Base-by-base conservation (phyloP, 108 stramenopile species). In the Stephanodiscus triporus region DNA sequence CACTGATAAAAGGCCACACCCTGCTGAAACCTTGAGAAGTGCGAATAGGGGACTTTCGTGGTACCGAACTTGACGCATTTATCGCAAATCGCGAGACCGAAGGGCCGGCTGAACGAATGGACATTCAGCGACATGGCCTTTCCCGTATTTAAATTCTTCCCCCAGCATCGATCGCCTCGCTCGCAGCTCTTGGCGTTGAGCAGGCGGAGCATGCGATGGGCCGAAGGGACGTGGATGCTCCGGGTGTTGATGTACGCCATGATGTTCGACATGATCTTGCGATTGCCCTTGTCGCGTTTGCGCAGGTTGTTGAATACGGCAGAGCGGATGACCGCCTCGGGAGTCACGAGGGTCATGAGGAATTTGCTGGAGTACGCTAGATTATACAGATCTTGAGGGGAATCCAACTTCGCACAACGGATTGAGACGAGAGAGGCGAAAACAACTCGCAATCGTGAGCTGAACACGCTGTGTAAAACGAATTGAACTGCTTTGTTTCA, bases 111-210 rank as follows among this genome's bases (percentile, higher is more conserved):
- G 23, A 30, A 23, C 43, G 63, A 55, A 17, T 27, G 37, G 2
- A 22, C 11, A 77, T 71, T 43, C 29, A 77, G 47, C 27, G 48
- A 13, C 60, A 53, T 60, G 9, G 75, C 47, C 22, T 68, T 71
- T 13, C 75, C 75, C 13, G 80, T 72, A 2, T 32, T 63, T 32
- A 81, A 47, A 63, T 81, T 72, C 36, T 66, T 76, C n/a, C 80
- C 80, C 59, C 65, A 81, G 65, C 80, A 81, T 49, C 64, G 48
- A 43, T 70, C 80, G 7, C 80, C 80, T 6, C 80, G 69, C 24
- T 81, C 80, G 48, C 80, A 81, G n/a, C 40, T 45, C 26, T 70
- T 76, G 38, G 75, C 75, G 29, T 72, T 81, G 63, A 81, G 42
- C 4, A 76, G 49, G 5, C 75, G 63, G 19, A 81, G 75, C 70